Evolutionary conservation across 140 eudicot species (phyloP).

Genomic region (Erigeron philadelphicus): DNA sequence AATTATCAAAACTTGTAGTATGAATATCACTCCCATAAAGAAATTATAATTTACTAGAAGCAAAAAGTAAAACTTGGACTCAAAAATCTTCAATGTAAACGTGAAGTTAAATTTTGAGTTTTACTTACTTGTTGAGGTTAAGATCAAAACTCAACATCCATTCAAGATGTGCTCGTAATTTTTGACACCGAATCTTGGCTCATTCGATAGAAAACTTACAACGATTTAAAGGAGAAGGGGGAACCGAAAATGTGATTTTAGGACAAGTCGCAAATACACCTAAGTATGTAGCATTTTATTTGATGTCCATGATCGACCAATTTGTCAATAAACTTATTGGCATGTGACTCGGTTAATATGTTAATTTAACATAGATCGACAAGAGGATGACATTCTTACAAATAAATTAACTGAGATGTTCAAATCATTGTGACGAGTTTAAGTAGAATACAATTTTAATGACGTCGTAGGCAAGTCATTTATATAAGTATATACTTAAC

Average conservation of each 20-base stretch:
- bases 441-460: conserved; percentile 3
- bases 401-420: conserved; percentile 8
- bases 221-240: background rate
- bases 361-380: background rate
- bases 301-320: background rate
- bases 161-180: too few species aligned
- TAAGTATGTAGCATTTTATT: too few species aligned
- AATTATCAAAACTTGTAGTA: too few species aligned
- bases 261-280: too few species aligned
- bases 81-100: background rate
- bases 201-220: too few species aligned
- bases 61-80: background rate
- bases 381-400: background rate
- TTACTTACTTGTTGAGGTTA: conserved; percentile 7
- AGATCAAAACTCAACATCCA: too few species aligned
- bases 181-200: too few species aligned
- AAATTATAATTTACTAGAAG: background rate
- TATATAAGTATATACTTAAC: conserved; percentile 3
- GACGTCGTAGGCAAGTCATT: conserved; percentile 7
- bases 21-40: too few species aligned
- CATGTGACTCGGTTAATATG: background rate
- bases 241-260: background rate
- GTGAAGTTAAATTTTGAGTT: background rate
- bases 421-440: background rate
- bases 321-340: background rate